Percentiles rank a stretch among this genome's conserved stretches.
Conservation (phyloP, 2,329 filamentous ascomycete species). For the Penicillium sp. region DNA sequence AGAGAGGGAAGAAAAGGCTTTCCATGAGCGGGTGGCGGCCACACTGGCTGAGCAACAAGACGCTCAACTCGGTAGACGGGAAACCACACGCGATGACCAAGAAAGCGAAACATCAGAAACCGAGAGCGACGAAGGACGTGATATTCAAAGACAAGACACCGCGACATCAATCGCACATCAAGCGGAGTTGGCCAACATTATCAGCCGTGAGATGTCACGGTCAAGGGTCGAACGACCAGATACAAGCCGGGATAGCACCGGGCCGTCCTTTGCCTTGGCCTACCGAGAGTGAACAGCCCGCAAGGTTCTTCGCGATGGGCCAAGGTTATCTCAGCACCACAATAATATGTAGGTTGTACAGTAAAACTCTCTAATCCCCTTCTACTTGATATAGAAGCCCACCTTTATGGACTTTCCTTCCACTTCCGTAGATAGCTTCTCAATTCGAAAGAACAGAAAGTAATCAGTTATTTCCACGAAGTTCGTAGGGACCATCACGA, state of each 20-base stretch:
- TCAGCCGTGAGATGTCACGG: conserved; percentile 13
- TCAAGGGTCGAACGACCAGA: neutral
- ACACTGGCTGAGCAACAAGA: conserved; percentile 5
- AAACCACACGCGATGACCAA: neutral
- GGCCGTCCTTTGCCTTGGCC: conserved; percentile 13
- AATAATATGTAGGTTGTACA: no score
- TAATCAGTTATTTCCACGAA: no score
- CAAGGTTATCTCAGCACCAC: neutral
- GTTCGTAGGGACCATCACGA: no score
- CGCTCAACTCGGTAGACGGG: neutral
- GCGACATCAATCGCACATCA: neutral
- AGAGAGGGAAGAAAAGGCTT: conserved; percentile 14
- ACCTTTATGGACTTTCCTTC: no score
- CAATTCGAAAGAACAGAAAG: no score
- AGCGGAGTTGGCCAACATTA: conserved; percentile 6
- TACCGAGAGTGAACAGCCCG: neutral
- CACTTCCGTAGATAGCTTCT: no score
- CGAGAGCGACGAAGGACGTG: neutral
- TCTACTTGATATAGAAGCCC: no score
- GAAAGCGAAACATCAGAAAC: neutral
- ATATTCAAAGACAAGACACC: conserved; percentile 1
- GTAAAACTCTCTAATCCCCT: no score
- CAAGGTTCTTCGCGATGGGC: no score
- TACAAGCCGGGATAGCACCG: conserved; percentile 6
- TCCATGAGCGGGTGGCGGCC: conserved; percentile 10